Evolutionary conservation across 2,329 filamentous ascomycete genomes (phyloP).

Genomic region (Trichocomaceae sp.): DNA sequence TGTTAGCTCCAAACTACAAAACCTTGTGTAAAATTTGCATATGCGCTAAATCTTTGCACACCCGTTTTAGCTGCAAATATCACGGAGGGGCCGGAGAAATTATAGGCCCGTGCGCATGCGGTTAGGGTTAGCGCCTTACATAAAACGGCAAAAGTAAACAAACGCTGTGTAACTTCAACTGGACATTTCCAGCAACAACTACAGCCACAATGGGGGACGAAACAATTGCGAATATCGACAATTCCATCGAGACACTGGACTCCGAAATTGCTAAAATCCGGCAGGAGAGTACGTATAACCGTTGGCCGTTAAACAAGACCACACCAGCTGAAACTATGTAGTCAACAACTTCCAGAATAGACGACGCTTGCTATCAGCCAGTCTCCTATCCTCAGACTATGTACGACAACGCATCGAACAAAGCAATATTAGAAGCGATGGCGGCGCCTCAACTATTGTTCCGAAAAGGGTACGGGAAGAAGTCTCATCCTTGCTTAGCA

Average conservation of each 20-base stretch:
- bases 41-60: too few species aligned
- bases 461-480: conserved; percentile 21
- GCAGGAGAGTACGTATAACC: conserved; percentile 31
- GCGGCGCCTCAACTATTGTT: not conserved
- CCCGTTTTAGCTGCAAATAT: too few species aligned
- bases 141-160: too few species aligned
- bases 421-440: conserved; percentile 10
- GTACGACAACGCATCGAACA: conserved; percentile 28
- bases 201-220: conserved; percentile 9
- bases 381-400: conserved; percentile 35
- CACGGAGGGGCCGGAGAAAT: too few species aligned
- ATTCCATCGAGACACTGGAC: conserved; percentile 27
- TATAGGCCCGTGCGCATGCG: not conserved
- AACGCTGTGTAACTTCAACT: not conserved
- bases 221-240: conserved; percentile 7
- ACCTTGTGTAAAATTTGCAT: too few species aligned
- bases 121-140: too few species aligned
- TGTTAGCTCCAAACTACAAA: too few species aligned
- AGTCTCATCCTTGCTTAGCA: conserved; percentile 28
- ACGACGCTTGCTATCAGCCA: conserved; percentile 34
- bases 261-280: conserved; percentile 37
- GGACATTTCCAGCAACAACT: not conserved
- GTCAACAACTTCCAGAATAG: conserved; percentile 35
- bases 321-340: conserved; percentile 19
- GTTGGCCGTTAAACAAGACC: conserved; percentile 4